phyloP scores from a whole-genome alignment of 495 filamentous ascomycete species.

The Extremus antarcticus region DNA sequence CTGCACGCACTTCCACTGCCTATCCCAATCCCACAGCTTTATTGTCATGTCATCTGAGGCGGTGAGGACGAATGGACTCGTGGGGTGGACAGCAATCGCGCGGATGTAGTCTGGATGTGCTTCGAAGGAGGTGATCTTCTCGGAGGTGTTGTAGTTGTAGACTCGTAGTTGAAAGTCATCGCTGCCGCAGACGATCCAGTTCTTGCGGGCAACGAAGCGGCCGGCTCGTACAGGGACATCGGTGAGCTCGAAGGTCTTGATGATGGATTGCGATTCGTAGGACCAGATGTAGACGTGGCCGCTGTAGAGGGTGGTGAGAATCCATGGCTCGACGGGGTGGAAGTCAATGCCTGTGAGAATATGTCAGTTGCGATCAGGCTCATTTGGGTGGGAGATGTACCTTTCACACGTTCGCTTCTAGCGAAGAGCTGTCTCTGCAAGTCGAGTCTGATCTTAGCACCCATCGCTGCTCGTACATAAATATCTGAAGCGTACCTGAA shows the following conservation, averaged over 20 bases:
- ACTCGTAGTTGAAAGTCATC: slow-evolving; percentile 96
- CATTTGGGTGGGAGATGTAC: no score
- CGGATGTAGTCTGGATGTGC: slow-evolving; percentile 98
- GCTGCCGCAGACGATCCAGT: slow-evolving; percentile 97
- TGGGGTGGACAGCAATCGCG: slow-evolving; percentile 92
- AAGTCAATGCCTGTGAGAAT: slow-evolving; percentile 98
- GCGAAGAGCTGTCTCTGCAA: slow-evolving; percentile 68
- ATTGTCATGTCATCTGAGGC: slow-evolving; percentile 99
- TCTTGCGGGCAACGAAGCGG: slow-evolving; percentile 93
- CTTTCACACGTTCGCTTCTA: slow-evolving; percentile 72
- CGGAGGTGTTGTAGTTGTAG: slow-evolving; percentile 98
- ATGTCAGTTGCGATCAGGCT: no score
- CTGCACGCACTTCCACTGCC: slow-evolving; percentile 94
- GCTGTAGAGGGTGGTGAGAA: slow-evolving; percentile 91
- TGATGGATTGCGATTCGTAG: slow-evolving; percentile 90
- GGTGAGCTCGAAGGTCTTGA: slow-evolving; percentile 98
- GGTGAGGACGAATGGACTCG: slow-evolving; percentile 90
- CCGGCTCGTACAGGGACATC: slow-evolving; percentile 97
- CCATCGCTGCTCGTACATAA: slow-evolving; percentile 6
- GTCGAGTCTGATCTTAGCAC: slow-evolving; percentile 27
- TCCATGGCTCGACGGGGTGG: slow-evolving; percentile 94
- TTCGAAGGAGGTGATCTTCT: slow-evolving; percentile 97
- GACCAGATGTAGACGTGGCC: slow-evolving; percentile 99
- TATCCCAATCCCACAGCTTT: slow-evolving; percentile 99
- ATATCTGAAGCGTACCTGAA: slow-evolving; percentile 56